Evolutionary conservation across 2,329 filamentous ascomycete genomes (phyloP).

Genomic region (Zarea fungicola): DNA sequence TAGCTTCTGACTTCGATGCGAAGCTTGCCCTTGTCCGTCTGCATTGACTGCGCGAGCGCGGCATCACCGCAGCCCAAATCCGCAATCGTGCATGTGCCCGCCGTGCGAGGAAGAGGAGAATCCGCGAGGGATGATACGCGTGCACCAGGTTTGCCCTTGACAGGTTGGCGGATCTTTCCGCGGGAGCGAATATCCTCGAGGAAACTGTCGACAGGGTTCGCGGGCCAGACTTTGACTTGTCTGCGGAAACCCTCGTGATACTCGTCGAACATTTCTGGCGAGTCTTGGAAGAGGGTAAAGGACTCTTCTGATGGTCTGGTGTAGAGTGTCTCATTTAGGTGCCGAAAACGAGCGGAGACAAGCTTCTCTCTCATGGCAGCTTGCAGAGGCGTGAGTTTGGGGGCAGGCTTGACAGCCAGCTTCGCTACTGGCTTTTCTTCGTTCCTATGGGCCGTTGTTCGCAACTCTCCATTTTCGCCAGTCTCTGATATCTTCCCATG

Average conservation of each 20-base stretch:
- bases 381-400: slow-evolving; percentile 85
- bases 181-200: slow-evolving; percentile 64
- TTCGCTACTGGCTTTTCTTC: slow-evolving; percentile 20
- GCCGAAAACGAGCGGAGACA: slow-evolving; percentile 89
- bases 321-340: slow-evolving; percentile 95
- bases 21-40: slow-evolving; percentile 58
- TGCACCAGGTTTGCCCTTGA: slow-evolving; percentile 25
- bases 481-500: slow-evolving; percentile 22
- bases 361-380: slow-evolving; percentile 93
- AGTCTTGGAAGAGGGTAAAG: slow-evolving; percentile 74
- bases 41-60: slow-evolving; percentile 65
- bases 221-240: slow-evolving; percentile 93
- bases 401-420: slow-evolving; percentile 36
- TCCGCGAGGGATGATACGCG: slow-evolving; percentile 23
- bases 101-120: slow-evolving; percentile 63
- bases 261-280: slow-evolving; percentile 90
- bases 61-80: slow-evolving; percentile 95
- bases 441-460: slow-evolving; percentile 5
- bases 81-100: slow-evolving; percentile 70
- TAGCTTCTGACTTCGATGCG: slow-evolving; percentile 75
- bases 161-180: slow-evolving; percentile 45
- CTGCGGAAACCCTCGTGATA: slow-evolving; percentile 96
- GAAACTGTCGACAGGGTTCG: slow-evolving; percentile 91
- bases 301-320: slow-evolving; percentile 82
- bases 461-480: slow-evolving; percentile 15